Base-by-base conservation (phyloP, 176 grass and related monocot species). In the Carex littledalei region DNA sequence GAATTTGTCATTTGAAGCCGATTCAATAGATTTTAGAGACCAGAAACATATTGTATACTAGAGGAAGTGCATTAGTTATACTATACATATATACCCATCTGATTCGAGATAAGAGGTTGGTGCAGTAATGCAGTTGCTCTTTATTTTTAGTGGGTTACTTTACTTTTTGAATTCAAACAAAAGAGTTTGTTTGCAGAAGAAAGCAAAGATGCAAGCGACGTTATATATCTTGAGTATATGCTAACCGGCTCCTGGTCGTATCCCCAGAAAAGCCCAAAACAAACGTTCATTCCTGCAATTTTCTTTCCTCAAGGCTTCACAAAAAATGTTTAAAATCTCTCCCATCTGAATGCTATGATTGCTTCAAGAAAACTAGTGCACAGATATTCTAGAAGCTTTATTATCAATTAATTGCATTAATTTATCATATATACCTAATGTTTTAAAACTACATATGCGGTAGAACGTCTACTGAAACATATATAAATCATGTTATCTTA, bases 131-230 rank as follows among this genome's bases (percentile, higher is more conserved):
- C 45, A 9, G 45, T 47, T 47, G 9, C 47, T 11, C 17, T 50
- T 49, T 22, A 13, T 47, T 31, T 32, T 55, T 55, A 17, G 20
- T 77, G 45, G 73, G 21, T 55, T 26, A 0, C 43, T 29, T 55
- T 26, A 0, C 43, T 29, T 53, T 75, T 76, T 77, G 73, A 77
- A 77, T 77, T 54, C 15, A 75, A 85, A 75, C 32, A 78, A 50
- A 41, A 59, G 7, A 34, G 34, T 73, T 59, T 21, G 16, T 2
- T 77, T 78, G 69, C 3, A 66, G 22, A 45, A 66, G 22, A 45
- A 62, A 49, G 39, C 34, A 47, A 43, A 76, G 7, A 21, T 11
- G 53, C 15, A 58, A 37, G 66, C 67, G 14, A 85, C 11, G 26
- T 72, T 74, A 29, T 29, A 29, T 29, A 73, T 55, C 20, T 6